Evolutionary conservation across 202 grass and related monocot genomes (phyloP).

Genomic region (Carex sylvatica): DNA sequence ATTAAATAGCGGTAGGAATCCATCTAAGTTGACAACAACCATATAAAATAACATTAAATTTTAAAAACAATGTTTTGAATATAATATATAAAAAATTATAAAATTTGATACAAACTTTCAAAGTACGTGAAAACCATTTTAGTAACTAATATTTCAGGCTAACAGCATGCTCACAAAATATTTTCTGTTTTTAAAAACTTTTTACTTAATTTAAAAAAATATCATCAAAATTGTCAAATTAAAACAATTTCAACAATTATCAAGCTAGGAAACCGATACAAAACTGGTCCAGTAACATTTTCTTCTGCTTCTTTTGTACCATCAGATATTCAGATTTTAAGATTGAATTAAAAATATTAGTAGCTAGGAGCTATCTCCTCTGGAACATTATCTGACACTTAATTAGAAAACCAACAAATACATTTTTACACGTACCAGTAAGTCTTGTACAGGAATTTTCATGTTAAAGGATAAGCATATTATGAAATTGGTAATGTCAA

Average conservation of each 20-base stretch:
- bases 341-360: neutral
- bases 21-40: too few species aligned
- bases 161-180: neutral
- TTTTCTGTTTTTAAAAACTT: neutral
- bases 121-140: neutral
- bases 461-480: neutral
- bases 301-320: neutral
- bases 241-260: too few species aligned
- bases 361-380: neutral
- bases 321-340: neutral
- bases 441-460: neutral
- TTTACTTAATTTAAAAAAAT: neutral
- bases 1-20: neutral
- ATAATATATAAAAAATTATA: too few species aligned
- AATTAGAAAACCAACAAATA: neutral
- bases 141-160: neutral
- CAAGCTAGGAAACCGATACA: too few species aligned
- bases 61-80: too few species aligned
- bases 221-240: neutral
- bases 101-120: too few species aligned
- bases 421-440: neutral
- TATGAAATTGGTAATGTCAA: neutral
- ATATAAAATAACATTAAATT: too few species aligned
- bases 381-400: neutral
- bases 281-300: neutral